Evolutionary conservation across 148 eudicot species (phyloP).

Genomic region (Pharnaceum exiguum): DNA sequence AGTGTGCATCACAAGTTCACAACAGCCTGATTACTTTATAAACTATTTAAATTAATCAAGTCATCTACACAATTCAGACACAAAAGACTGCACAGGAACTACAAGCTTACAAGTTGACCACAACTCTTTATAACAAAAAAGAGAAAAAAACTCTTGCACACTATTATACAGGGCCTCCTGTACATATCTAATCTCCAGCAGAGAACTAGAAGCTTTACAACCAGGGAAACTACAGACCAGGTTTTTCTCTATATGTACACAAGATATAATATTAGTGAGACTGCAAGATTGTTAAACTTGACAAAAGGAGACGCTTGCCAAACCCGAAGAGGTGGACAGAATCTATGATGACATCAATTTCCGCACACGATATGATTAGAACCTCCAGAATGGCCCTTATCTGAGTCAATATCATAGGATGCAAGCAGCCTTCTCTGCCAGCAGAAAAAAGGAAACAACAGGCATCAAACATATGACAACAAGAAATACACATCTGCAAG

Average conservation of each 20-base stretch:
- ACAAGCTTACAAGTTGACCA: slow-evolving; percentile 19
- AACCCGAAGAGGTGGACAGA: not conserved
- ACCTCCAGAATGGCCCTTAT: slow-evolving; percentile 24
- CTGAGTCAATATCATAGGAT: slow-evolving; percentile 37
- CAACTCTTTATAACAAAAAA: no score
- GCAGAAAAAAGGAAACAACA: not conserved
- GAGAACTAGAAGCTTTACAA: slow-evolving; percentile 15
- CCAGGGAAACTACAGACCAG: slow-evolving; percentile 6
- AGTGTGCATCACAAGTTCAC: no score
- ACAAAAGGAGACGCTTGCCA: not conserved
- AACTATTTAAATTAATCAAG: not conserved
- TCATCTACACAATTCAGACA: not conserved
- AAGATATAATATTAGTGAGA: slow-evolving; percentile 7
- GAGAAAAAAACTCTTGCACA: slow-evolving; percentile 20
- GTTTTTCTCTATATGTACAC: slow-evolving; percentile 16
- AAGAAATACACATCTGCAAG: not conserved
- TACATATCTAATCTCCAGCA: slow-evolving; percentile 10
- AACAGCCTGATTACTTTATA: slow-evolving; percentile 1
- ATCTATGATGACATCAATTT: slow-evolving; percentile 12
- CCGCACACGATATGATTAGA: slow-evolving; percentile 13
- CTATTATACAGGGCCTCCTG: slow-evolving; percentile 30
- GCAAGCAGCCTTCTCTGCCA: slow-evolving; percentile 45
- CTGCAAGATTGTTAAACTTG: slow-evolving; percentile 9
- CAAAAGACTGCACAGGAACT: slow-evolving; percentile 2
- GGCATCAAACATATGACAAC: not conserved